Base-by-base conservation (phyloP, 148 eudicot genomes). In the Rhododendron williamsianum region DNA sequence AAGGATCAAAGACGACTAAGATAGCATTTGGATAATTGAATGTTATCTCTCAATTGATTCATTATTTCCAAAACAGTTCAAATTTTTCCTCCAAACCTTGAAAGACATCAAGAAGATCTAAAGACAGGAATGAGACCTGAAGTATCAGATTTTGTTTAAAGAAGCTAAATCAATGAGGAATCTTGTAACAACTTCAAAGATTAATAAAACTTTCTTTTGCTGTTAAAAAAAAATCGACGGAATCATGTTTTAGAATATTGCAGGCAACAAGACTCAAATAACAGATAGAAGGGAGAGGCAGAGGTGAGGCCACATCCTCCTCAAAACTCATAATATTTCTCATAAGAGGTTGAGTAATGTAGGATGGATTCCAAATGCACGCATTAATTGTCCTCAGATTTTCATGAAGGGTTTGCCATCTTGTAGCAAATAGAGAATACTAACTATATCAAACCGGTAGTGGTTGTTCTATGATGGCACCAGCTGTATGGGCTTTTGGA, bases 31-130 rank as follows among this genome's bases (percentile, higher is more conserved):
- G 6, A 45, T 45, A 77, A 77, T 23, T 23, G 81, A 51, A 45
- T 45, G 52, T 43, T 76, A 43, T 76, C 49, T 41, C 33, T 79
- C 81, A 49, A 79, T 79, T 79, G 60, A 79, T 52, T 79, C 16
- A 80, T 27, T 12, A 80, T 15, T 4, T 46, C 21, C 30, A n/a
- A 45, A 76, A 9, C 54, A 9, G 49, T 45, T 77, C 81, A 15
- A 51, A 49, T 80, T 23, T n/a, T 10, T 80, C 63, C 23, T 51
- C 63, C 12, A 27, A 25, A 80, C 60, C 23, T 43, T 27, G 19
- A 54, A 80, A 80, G 35, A 80, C 18, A 25, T 9, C 33, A 11
- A 15, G 45, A 36, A 73, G 45, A 73, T 73, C 78, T 73, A 73
- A 78, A 30, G n/a, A 80, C 38, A 49, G 21, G 38, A 51, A 25